phyloP scores from a whole-genome alignment of 1,139 yeast species.

The Candida mesenterica region DNA sequence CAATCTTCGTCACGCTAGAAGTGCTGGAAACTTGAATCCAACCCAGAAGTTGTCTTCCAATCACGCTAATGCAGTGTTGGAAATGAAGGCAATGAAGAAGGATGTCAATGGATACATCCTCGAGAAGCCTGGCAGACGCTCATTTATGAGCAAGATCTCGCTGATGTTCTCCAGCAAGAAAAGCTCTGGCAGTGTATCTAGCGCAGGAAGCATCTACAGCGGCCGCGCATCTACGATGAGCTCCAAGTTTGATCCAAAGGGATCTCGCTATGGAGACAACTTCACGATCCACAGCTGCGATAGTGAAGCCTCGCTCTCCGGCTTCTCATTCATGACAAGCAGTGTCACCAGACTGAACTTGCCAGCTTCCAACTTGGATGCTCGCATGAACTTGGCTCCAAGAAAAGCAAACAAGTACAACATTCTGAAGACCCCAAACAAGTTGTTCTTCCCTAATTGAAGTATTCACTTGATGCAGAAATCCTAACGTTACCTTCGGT shows the following conservation, averaged over 20 bases:
- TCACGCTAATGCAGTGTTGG: slow-evolving; percentile 14
- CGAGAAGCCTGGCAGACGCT: slow-evolving; percentile 17
- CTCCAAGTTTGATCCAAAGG: slow-evolving; percentile 1
- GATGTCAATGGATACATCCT: slow-evolving; percentile 11
- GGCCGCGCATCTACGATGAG: neutral
- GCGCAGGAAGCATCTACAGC: slow-evolving; percentile 5
- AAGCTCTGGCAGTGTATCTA: slow-evolving; percentile 8
- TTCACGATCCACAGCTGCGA: neutral
- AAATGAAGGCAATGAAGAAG: slow-evolving; percentile 15
- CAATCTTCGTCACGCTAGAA: slow-evolving; percentile 2
- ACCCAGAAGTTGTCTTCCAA: neutral
- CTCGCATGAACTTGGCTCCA: slow-evolving; percentile 4
- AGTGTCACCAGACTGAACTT: slow-evolving; percentile 6
- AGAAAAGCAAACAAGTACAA: slow-evolving; percentile 19
- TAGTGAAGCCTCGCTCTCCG: slow-evolving; percentile 13
- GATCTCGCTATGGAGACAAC: no score
- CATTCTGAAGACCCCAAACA: slow-evolving; percentile 20
- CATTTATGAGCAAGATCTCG: slow-evolving; percentile 27
- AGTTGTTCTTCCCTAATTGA: slow-evolving; percentile 11
- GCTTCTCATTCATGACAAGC: slow-evolving; percentile 30
- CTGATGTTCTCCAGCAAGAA: slow-evolving; percentile 21
- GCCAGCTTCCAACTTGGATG: slow-evolving; percentile 2
- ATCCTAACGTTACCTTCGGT: no score
- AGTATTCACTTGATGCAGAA: no score
- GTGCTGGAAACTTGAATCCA: slow-evolving; percentile 1